These are phyloP conservation scores for Silene latifolia DNA, from an alignment of 148 eudicot genomes.

Conservation along the genomic window DNA sequence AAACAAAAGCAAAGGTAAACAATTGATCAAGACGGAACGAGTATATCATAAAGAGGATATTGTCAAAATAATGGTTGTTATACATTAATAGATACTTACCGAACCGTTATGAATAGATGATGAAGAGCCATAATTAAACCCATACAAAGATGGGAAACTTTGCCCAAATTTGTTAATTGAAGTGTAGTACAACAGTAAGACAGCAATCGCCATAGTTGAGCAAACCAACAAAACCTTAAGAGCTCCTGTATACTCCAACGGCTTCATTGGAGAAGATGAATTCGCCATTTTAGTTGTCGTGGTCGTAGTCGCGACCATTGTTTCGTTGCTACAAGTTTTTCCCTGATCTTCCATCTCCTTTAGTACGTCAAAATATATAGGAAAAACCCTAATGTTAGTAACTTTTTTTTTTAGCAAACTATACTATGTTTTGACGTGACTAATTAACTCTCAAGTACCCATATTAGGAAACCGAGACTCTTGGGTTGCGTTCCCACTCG, in stretches of 20 bases:
- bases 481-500: too few relatives aligned
- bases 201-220: not conserved
- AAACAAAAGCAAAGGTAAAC: too few relatives aligned
- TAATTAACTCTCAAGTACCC: too few relatives aligned
- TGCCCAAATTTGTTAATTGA: slow-evolving; percentile 8
- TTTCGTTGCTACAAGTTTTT: not conserved
- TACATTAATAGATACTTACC: slow-evolving; percentile 1
- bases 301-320: not conserved
- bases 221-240: slow-evolving; percentile 2
- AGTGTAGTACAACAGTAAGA: slow-evolving; percentile 9
- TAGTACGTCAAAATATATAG: not conserved
- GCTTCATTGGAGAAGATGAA: not conserved
- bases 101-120: not conserved
- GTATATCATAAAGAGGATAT: too few relatives aligned
- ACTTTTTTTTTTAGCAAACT: not conserved
- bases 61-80: too few relatives aligned
- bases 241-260: slow-evolving; percentile 3
- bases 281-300: not conserved
- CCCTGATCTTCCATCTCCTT: slow-evolving; percentile 9
- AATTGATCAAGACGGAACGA: too few relatives aligned
- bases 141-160: slow-evolving; percentile 10
- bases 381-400: not conserved
- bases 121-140: not conserved
- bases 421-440: too few relatives aligned
- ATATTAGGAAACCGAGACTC: too few relatives aligned